Evolutionary conservation across 2,329 filamentous ascomycete genomes (phyloP), one percentile per base, ranked within the genome.

Genomic region (Diaporthe sp.): DNA sequence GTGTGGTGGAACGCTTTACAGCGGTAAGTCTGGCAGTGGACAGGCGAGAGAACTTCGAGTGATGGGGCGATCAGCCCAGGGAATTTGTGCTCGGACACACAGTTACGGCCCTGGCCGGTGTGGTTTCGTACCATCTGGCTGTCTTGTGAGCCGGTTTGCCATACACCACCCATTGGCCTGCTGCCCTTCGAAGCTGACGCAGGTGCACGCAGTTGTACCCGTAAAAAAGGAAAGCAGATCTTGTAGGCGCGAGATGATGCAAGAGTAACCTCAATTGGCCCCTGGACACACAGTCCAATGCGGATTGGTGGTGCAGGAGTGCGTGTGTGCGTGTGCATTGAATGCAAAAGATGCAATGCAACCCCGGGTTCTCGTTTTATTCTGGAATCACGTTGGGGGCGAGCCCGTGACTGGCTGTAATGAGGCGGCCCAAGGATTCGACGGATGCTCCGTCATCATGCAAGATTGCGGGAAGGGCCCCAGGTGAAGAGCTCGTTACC

Each of bases 391-490:
- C 47, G 9, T 38, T 22, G 61, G 61, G 55, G 52, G 13, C 40
- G 28, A 25, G 70, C 30, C 45, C 35, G 45, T 68, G 52, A 75
- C 45, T 61, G 73, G 47, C 28, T 67, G 30, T 35, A 35, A 17
- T 3, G 42, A 8, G 42, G 28, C 61, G 61, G 35, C 30, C 61
- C 54, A 69, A 52, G 42, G 30, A 54, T 47, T 35, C 54, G 52
- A 55, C 28, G 55, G 69, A 30, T 61, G 73, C 69, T 57, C n/a
- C 71, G 45, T 57, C 66, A 52, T 57, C 33, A 72, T 74, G 73
- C 73, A 74, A 52, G n/a, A 25, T 22, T 64, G 58, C 40, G 57
- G 50, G 68, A 47, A 67, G 58, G 67, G 38, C 25, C 55, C 38
- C 45, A 40, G 72, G 66, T 25, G n/a, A n/a, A 47, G 28, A 15